Base-by-base conservation (phyloP, 2,329 filamentous ascomycete species). In the Xylaria sp. region DNA sequence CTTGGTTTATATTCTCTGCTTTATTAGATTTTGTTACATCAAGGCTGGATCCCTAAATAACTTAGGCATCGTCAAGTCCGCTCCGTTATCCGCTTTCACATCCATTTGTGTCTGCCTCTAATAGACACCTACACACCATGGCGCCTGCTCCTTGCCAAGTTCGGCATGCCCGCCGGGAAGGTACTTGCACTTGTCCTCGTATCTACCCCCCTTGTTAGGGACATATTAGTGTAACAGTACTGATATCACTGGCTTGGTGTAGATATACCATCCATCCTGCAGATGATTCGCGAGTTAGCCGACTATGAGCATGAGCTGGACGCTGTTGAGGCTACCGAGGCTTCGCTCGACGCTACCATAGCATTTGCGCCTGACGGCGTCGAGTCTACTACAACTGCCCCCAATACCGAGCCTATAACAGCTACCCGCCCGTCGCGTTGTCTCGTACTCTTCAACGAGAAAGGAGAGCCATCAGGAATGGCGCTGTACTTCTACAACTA, bases 401-500 rank as follows among this genome's bases (percentile, higher is more conserved):
- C 83, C 33, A 77, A 82, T 62, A 86, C 85, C 15, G 88, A 88
- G 72, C 80, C 86, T 7, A 90, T 87, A 60, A 83, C 86, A 0
- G 79, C 87, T 1, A 75, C 80, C 4, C 83, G 83, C n/a, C 93
- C 91, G 36, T 92, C 94, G 20, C 92, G 93, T 70, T 95, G 93
- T 59, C 85, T 97, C 41, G 82, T 97, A 10, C 82, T 95, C 64
- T 85, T 85, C 73, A 81, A 86, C 25, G 81, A 84, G 12, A 80
- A 82, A 6, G 80, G 83, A 12, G 78, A 82, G 48, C 79, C 80
- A 0, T 92, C 89, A 0, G 94, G 92, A 57, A 93, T 98, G 88
- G 94, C 94, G 1, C 82, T 98, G 49, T 98, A 94, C 83, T 98
- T 97, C 80, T 94, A 95, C 85, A 98, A 95, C 82, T 98, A 97